Conservation (phyloP, 371 early-diverging fungal genomes). For the Lichtheimia corymbifera region DNA sequence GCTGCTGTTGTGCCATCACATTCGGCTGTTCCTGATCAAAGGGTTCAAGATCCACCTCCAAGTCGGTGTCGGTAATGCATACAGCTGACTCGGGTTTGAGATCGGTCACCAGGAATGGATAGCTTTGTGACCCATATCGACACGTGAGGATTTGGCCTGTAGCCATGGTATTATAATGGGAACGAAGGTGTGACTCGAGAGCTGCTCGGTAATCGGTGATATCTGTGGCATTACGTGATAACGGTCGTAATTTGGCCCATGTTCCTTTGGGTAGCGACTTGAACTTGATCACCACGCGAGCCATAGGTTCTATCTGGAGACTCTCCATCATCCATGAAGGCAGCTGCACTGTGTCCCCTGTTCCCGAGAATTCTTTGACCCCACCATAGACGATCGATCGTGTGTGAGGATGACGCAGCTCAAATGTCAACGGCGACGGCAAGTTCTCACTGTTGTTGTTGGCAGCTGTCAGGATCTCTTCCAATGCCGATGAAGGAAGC, state of each 20-base stretch:
- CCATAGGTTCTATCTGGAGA: constrained; percentile 38
- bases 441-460: constrained; percentile 21
- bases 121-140: constrained; percentile 52
- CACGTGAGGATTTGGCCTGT: constrained; percentile 66
- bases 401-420: constrained; percentile 54
- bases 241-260: constrained; percentile 69
- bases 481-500: constrained; percentile 60
- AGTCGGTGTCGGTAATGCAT: constrained; percentile 80
- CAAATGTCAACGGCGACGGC: constrained; percentile 74
- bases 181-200: constrained; percentile 75
- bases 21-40: constrained; percentile 22
- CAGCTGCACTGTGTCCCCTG: constrained; percentile 47
- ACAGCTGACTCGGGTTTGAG: constrained; percentile 70
- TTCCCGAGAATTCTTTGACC: constrained; percentile 80
- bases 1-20: not conserved
- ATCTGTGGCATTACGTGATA: constrained; percentile 52
- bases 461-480: constrained; percentile 43
- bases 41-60: constrained; percentile 80
- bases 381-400: constrained; percentile 58
- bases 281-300: constrained; percentile 51
- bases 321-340: constrained; percentile 61
- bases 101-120: constrained; percentile 68
- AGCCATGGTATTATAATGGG: constrained; percentile 74
- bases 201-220: constrained; percentile 73
- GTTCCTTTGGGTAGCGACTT: constrained; percentile 68